These are phyloP conservation scores for Tricholoma sp. DNA, from an alignment of 768 basidiomycete genomes.

Conservation along the genomic window DNA sequence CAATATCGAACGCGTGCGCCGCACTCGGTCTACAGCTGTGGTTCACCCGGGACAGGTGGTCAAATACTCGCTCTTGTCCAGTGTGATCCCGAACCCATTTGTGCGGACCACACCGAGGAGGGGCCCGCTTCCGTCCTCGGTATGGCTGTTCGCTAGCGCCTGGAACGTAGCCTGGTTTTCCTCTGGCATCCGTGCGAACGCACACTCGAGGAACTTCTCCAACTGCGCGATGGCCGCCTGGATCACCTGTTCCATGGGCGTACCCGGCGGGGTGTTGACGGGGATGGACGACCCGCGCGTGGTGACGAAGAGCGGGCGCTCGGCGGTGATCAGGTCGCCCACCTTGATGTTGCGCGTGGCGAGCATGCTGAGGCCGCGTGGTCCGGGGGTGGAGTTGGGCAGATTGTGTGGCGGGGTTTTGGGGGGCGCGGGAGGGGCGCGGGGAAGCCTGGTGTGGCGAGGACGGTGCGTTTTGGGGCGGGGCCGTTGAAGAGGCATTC, in stretches of 20 bases:
- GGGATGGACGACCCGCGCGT: background rate
- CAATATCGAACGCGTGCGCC: background rate
- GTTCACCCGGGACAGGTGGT: background rate
- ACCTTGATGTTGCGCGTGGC: background rate
- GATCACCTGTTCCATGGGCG: background rate
- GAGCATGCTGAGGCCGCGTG: background rate
- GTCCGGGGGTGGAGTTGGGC: background rate
- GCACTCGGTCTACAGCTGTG: background rate
- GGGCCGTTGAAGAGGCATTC: slow-evolving; percentile 6
- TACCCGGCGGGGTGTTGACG: background rate
- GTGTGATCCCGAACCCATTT: slow-evolving; percentile 18
- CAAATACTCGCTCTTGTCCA: too few species aligned
- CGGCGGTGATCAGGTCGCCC: slow-evolving; percentile 4
- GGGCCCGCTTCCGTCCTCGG: slow-evolving; percentile 26
- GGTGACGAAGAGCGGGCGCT: slow-evolving; percentile 30
- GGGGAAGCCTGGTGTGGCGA: slow-evolving; percentile 8
- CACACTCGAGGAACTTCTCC: slow-evolving; percentile 10
- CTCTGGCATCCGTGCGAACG: slow-evolving; percentile 17
- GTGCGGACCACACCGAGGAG: slow-evolving; percentile 23
- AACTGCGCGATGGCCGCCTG: slow-evolving; percentile 8
- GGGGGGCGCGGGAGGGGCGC: slow-evolving; percentile 1
- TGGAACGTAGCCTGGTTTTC: slow-evolving; percentile 17
- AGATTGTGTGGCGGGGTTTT: background rate
- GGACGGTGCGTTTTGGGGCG: background rate
- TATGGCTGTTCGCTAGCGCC: slow-evolving; percentile 21